Base-by-base conservation (phyloP, 306 rosid genomes). In the Corylus avellana region DNA sequence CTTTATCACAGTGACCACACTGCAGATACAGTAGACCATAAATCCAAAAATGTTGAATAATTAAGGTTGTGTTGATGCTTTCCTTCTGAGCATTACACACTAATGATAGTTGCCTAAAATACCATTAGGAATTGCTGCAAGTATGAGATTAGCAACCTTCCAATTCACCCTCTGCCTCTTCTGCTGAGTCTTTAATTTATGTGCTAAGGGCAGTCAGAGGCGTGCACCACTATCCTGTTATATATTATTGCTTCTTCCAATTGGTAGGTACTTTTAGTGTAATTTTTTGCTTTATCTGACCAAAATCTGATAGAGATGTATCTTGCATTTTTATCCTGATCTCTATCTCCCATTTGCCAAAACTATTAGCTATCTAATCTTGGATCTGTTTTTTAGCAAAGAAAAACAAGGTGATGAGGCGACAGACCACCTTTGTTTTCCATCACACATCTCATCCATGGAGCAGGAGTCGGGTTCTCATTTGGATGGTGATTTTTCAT, bases 391-490 rank as follows among this genome's bases (percentile, higher is more conserved):
- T 62, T 68, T 18, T 89, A 95, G 98, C 83, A 75, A 92, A 72
- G 86, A 89, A n/a, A 83, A 78, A 59, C 88, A 94, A 87, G 86
- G 92, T 91, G 80, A 84, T 95, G 98, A 92, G 88, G 84, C 89
- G 98, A 81, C 98, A 95, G 77, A 84, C 90, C 42, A 92, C 98
- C 74, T 95, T 95, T 79, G 88, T 95, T 82, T 95, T 81, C 79
- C 98, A 95, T 81, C 98, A 89, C 80, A 83, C 98, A 8, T 91
- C 97, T 84, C 98, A 95, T 87, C 98, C 98, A 46, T 95, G 98
- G 98, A 95, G 98, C 91, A 90, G 94, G 89, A 91, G 73, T 86
- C 91, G 90, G 75, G 75, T 89, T 87, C 91, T 95, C 64, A 87
- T 87, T 77, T 95, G 98, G 98, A 95, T 92, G 98, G 98, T 95